Evolutionary conservation across 179 eudicot species (phyloP).

Genomic region (Nepenthes alata): DNA sequence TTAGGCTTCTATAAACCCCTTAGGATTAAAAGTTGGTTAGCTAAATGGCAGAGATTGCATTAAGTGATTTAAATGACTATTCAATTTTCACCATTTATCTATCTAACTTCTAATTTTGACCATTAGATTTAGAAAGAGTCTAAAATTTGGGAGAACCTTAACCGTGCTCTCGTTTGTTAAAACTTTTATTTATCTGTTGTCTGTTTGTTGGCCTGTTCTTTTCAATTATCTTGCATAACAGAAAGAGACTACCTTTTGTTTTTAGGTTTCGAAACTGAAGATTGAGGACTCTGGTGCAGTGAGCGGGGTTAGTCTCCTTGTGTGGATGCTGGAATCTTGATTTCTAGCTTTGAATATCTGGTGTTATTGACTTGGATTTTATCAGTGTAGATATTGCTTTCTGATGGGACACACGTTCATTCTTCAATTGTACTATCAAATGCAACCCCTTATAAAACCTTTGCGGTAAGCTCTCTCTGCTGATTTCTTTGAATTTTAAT

Average conservation of each 20-base stretch:
- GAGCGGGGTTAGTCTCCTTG: slow-evolving; percentile 49
- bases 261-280: slow-evolving; percentile 64
- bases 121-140: too few relatives aligned
- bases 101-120: too few relatives aligned
- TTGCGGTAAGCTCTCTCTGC: slow-evolving; percentile 42
- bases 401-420: slow-evolving; percentile 62
- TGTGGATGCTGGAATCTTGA: slow-evolving; percentile 1
- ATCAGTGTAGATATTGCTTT: slow-evolving; percentile 54
- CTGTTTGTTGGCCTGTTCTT: background rate
- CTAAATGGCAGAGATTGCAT: too few relatives aligned
- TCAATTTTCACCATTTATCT: too few relatives aligned
- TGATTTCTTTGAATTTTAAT: background rate
- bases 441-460: slow-evolving; percentile 85
- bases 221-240: background rate
- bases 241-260: slow-evolving; percentile 3
- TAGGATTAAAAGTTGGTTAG: too few relatives aligned
- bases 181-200: background rate
- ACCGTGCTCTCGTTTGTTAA: too few relatives aligned
- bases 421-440: slow-evolving; percentile 83
- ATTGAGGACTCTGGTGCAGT: slow-evolving; percentile 60
- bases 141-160: too few relatives aligned
- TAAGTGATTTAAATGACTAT: too few relatives aligned
- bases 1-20: too few relatives aligned
- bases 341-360: slow-evolving; percentile 7
- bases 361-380: background rate